phyloP scores from a whole-genome alignment of 2,329 filamentous ascomycete species.

The Xylariomycetidae sp. region DNA sequence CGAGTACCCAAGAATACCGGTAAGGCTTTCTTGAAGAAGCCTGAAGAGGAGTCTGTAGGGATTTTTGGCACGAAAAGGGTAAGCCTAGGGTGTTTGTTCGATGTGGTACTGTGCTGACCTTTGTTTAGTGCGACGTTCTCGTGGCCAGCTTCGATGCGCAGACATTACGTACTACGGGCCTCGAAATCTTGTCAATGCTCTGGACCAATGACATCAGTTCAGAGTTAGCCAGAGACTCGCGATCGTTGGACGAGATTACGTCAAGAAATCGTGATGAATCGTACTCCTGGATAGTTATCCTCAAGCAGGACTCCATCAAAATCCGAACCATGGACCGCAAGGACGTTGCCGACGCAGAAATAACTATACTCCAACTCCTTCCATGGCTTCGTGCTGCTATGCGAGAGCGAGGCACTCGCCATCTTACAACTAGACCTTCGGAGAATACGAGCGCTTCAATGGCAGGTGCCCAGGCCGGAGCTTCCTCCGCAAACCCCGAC shows the following conservation, averaged over 20 bases:
- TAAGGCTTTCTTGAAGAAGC: constrained; percentile 64
- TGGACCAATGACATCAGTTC: constrained; percentile 84
- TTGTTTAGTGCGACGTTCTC: constrained; percentile 72
- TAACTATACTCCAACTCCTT: constrained; percentile 69
- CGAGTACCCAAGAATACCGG: constrained; percentile 54
- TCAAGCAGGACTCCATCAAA: constrained; percentile 77
- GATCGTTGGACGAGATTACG: constrained; percentile 74
- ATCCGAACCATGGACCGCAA: constrained; percentile 73
- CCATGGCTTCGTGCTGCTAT: constrained; percentile 77
- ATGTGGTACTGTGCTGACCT: constrained; percentile 11
- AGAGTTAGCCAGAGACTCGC: constrained; percentile 76
- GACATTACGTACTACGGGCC: constrained; percentile 68
- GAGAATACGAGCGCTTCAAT: constrained; percentile 6
- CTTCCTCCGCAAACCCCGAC: constrained; percentile 36
- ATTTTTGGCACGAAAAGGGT: constrained; percentile 61
- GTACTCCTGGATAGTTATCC: constrained; percentile 83
- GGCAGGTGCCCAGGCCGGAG: constrained; percentile 15
- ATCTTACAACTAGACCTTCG: constrained; percentile 17
- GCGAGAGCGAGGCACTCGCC: constrained; percentile 64
- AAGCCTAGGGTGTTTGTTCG: constrained; percentile 31
- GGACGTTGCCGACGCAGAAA: constrained; percentile 70
- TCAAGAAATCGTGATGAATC: constrained; percentile 71
- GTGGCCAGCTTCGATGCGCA: constrained; percentile 81
- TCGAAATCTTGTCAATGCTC: constrained; percentile 72
- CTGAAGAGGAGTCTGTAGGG: constrained; percentile 56